Evolutionary conservation across 2,329 filamentous ascomycete genomes (phyloP).

Genomic region (Fusarium sp.): DNA sequence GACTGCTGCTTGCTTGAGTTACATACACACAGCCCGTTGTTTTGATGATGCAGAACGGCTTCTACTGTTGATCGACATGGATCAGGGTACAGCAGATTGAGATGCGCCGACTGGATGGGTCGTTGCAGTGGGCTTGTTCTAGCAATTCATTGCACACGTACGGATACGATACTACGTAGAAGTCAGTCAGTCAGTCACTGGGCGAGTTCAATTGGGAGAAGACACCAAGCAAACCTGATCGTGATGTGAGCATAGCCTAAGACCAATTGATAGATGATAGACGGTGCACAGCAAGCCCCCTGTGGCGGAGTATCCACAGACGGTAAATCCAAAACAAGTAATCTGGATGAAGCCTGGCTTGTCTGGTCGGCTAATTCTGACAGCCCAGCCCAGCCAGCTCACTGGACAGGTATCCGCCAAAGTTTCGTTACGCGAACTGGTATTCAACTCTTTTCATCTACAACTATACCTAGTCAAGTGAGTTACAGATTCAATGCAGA

Average conservation of each 20-base stretch:
- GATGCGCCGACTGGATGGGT: conserved; percentile 22
- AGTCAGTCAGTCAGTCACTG: conserved; percentile 12
- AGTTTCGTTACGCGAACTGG: conserved; percentile 25
- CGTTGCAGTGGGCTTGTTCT: conserved; percentile 21
- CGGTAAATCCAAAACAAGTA: conserved; percentile 30
- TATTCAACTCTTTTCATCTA: not conserved
- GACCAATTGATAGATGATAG: conserved; percentile 8
- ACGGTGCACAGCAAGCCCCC: conserved; percentile 20
- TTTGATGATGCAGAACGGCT: not conserved
- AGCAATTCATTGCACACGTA: not conserved
- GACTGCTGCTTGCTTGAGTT: not conserved
- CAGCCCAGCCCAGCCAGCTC: conserved; percentile 14
- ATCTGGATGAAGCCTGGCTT: conserved; percentile 11
- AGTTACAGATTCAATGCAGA: not conserved
- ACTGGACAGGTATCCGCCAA: conserved; percentile 13
- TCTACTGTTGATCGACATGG: conserved; percentile 13
- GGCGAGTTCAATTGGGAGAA: conserved; percentile 28
- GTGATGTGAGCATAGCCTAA: conserved; percentile 14
- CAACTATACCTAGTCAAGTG: not conserved
- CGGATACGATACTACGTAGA: not conserved
- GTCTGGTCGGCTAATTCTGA: conserved; percentile 22
- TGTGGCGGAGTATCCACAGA: conserved; percentile 34
- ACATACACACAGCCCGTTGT: not conserved
- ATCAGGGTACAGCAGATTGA: conserved; percentile 21
- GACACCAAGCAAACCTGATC: conserved; percentile 15